Percentiles rank a stretch among this genome's conserved stretches.
Conservation (phyloP, 768 basidiomycete species). For the Kwoniella sp. region DNA sequence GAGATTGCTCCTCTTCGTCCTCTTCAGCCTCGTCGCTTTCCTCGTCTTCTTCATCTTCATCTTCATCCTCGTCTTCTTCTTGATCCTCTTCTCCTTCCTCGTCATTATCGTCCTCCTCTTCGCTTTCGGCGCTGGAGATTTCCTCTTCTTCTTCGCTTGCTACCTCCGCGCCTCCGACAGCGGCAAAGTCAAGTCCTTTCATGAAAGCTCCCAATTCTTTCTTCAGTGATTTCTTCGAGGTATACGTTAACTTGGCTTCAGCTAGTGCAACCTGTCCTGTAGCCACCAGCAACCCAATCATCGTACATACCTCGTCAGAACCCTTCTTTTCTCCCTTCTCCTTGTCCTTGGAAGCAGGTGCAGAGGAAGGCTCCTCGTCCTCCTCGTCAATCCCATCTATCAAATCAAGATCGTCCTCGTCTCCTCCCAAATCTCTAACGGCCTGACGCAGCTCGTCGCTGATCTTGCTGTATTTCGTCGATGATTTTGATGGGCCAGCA, state of each 20-base stretch:
- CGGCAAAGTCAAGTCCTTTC: slow-evolving; percentile 51
- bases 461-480: slow-evolving; percentile 19
- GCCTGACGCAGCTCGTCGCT: slow-evolving; percentile 43
- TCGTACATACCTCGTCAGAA: slow-evolving; percentile 28
- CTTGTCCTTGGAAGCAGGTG: slow-evolving; percentile 6
- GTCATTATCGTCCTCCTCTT: slow-evolving; percentile 61
- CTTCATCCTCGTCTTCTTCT: slow-evolving; percentile 33
- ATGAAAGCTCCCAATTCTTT: slow-evolving; percentile 52
- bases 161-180: slow-evolving; percentile 24
- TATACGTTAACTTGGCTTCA: slow-evolving; percentile 12
- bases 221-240: slow-evolving; percentile 44
- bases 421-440: slow-evolving; percentile 54
- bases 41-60: slow-evolving; percentile 41
- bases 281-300: slow-evolving; percentile 1
- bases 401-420: slow-evolving; percentile 53
- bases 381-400: slow-evolving; percentile 50
- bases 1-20: slow-evolving; percentile 27
- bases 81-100: slow-evolving; percentile 44
- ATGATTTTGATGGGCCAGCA: slow-evolving; percentile 12
- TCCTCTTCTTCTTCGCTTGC: slow-evolving; percentile 49
- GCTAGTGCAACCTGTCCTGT: no score
- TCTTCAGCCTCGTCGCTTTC: slow-evolving; percentile 33
- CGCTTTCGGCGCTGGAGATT: slow-evolving; percentile 38
- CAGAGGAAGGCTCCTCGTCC: slow-evolving; percentile 33
- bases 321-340: slow-evolving; percentile 16